Evolutionary conservation across 2,329 filamentous ascomycete genomes (phyloP).

Genomic region (Pseudocercospora crystallina): DNA sequence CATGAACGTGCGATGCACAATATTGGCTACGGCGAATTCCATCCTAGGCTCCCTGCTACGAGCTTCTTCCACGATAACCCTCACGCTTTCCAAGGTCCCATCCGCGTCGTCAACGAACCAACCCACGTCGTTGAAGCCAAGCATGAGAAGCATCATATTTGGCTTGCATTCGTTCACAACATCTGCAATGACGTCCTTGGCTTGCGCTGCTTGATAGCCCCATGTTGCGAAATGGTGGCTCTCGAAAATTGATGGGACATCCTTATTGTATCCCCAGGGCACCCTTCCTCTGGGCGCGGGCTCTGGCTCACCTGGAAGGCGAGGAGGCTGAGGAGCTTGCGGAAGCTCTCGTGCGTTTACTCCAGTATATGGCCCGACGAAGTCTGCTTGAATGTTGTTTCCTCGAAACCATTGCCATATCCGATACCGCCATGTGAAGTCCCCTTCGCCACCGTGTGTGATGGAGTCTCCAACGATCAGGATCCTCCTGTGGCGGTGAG

Average conservation of each 20-base stretch:
- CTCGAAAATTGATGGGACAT: constrained; percentile 29
- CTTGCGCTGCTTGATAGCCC: constrained; percentile 37
- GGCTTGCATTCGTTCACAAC: constrained; percentile 34
- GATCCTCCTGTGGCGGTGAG: constrained; percentile 9
- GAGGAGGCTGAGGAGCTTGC: constrained; percentile 13
- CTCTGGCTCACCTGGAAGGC: constrained; percentile 10
- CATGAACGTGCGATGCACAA: constrained; percentile 22
- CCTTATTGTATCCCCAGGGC: constrained; percentile 36
- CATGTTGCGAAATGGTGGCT: constrained; percentile 19
- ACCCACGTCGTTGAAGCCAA: constrained; percentile 31
- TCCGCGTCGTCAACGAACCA: constrained; percentile 25
- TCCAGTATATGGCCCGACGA: constrained; percentile 39
- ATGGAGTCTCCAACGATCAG: constrained; percentile 30
- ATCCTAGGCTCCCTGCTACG: constrained; percentile 30
- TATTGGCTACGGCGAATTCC: constrained; percentile 24
- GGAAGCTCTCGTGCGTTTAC: constrained; percentile 37
- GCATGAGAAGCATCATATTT: constrained; percentile 30
- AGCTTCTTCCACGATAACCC: constrained; percentile 33
- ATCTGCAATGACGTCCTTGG: constrained; percentile 30
- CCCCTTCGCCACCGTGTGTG: constrained; percentile 36
- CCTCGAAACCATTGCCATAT: constrained; percentile 43
- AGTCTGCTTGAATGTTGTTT: constrained; percentile 19
- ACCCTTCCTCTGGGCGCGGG: constrained; percentile 3
- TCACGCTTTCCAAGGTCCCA: constrained; percentile 28
- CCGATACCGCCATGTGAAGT: constrained; percentile 47